Percentiles rank a stretch among this genome's conserved stretches.
phyloP scores from a whole-genome alignment of 345 rosid species.

The Rhizophora mangle region DNA sequence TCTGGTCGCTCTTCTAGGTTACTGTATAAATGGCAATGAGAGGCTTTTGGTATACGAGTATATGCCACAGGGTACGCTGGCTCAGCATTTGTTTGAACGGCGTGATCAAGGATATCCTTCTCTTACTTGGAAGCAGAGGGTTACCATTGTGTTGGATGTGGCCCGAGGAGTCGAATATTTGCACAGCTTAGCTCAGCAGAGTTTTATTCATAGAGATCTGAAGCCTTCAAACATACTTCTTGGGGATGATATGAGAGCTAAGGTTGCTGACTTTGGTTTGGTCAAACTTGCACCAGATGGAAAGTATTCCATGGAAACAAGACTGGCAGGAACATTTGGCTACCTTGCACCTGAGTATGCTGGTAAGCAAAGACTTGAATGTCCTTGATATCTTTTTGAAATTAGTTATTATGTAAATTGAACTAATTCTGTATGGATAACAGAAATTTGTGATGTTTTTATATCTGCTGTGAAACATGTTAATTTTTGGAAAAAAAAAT shows the following conservation, averaged over 20 bases:
- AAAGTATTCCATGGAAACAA: slow-evolving; percentile 75
- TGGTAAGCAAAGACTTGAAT: slow-evolving; percentile 39
- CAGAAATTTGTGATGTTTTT: not conserved
- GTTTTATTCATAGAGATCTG: slow-evolving; percentile 88
- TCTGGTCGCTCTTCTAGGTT: slow-evolving; percentile 80
- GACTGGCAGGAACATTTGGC: slow-evolving; percentile 91
- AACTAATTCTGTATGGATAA: not conserved
- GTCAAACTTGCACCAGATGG: slow-evolving; percentile 88
- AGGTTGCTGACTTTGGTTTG: slow-evolving; percentile 89
- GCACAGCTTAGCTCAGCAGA: slow-evolving; percentile 81
- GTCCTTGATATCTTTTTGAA: not conserved
- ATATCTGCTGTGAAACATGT: too few species aligned
- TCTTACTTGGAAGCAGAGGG: slow-evolving; percentile 79
- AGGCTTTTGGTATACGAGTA: slow-evolving; percentile 83
- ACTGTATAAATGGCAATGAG: slow-evolving; percentile 72
- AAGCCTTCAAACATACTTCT: slow-evolving; percentile 88
- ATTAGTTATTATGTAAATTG: slow-evolving; percentile 8
- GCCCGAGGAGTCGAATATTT: slow-evolving; percentile 92
- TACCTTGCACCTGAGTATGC: slow-evolving; percentile 98
- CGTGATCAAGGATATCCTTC: slow-evolving; percentile 40
- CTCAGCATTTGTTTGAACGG: slow-evolving; percentile 73
- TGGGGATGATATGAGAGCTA: slow-evolving; percentile 91
- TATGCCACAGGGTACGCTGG: slow-evolving; percentile 88
- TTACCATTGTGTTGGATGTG: slow-evolving; percentile 73
- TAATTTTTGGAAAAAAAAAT: too few species aligned